Percentiles rank a stretch among this genome's conserved stretches.
phyloP scores from a whole-genome alignment of 495 filamentous ascomycete species.

The Endocarpon pusillum region DNA sequence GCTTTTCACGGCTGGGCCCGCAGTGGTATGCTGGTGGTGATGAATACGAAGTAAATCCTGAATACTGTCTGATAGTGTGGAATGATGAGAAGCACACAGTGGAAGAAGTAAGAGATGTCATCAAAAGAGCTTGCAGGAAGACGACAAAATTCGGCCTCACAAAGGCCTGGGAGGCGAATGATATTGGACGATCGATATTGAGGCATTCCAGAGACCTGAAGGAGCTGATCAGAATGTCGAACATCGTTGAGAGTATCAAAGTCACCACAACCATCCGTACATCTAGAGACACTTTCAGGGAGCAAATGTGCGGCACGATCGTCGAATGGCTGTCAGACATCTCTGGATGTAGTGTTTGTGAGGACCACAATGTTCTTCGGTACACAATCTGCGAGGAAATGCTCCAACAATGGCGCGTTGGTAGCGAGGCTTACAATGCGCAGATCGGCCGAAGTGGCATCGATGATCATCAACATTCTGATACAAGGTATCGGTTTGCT shows the following conservation, averaged over 20 bases:
- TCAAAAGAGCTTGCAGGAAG: slow-evolving; percentile 73
- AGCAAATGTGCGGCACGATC: slow-evolving; percentile 97
- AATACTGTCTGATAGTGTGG: slow-evolving; percentile 85
- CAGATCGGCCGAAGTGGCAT: slow-evolving; percentile 73
- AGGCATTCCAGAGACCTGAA: slow-evolving; percentile 55
- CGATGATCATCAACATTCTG: slow-evolving; percentile 61
- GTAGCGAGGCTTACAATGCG: slow-evolving; percentile 70
- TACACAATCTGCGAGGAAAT: slow-evolving; percentile 78
- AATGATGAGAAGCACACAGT: slow-evolving; percentile 98
- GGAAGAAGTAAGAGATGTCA: slow-evolving; percentile 74
- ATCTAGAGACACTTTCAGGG: slow-evolving; percentile 81
- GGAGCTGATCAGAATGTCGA: slow-evolving; percentile 54
- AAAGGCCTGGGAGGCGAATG: slow-evolving; percentile 76
- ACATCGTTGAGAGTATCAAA: slow-evolving; percentile 84
- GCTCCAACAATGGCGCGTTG: slow-evolving; percentile 67
- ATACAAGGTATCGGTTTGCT: slow-evolving; percentile 7
- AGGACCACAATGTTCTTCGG: slow-evolving; percentile 62
- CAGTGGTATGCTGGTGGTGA: slow-evolving; percentile 55
- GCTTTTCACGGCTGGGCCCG: slow-evolving; percentile 52
- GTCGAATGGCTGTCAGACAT: slow-evolving; percentile 94
- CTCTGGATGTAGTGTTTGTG: slow-evolving; percentile 69
- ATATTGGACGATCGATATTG: slow-evolving; percentile 69
- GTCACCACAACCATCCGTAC: slow-evolving; percentile 91
- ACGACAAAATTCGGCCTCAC: slow-evolving; percentile 45
- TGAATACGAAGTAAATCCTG: slow-evolving; percentile 36